Evolutionary conservation across 495 filamentous ascomycete genomes (phyloP).

Genomic region (Aspergillus biplanus): DNA sequence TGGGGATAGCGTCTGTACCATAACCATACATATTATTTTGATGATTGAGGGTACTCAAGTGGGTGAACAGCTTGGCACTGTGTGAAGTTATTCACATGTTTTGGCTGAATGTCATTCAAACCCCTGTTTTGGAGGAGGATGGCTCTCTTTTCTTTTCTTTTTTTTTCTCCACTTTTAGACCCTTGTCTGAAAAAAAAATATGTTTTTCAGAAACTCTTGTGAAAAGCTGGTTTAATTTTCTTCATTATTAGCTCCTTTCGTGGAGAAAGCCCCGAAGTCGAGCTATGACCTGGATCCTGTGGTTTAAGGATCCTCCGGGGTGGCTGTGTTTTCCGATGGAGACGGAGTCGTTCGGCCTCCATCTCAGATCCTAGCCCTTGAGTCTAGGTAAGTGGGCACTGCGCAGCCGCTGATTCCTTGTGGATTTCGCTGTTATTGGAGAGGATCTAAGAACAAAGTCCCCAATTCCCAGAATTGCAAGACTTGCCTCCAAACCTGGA

Average conservation of each 20-base stretch:
- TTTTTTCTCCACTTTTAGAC: background rate
- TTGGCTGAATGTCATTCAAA: background rate
- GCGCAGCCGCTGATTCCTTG: background rate
- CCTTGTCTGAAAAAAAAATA: background rate
- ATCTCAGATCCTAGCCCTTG: conserved; percentile 4
- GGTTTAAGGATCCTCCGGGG: conserved; percentile 12
- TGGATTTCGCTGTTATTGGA: background rate
- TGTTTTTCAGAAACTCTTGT: background rate
- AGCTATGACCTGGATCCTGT: background rate
- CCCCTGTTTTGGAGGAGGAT: too few species aligned
- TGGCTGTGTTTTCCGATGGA: conserved; percentile 9
- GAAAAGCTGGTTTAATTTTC: background rate
- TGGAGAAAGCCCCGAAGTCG: background rate
- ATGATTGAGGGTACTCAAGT: background rate
- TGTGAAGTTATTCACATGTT: background rate
- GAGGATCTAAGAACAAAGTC: background rate
- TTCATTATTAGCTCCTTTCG: background rate
- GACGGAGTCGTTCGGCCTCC: background rate
- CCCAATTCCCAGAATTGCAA: background rate
- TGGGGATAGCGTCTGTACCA: background rate
- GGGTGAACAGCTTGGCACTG: background rate
- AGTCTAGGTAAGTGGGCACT: background rate
- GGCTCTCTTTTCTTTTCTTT: background rate
- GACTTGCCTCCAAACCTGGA: too few species aligned
- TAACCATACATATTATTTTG: background rate